Percentiles rank a stretch among this genome's conserved stretches.
These are phyloP conservation scores for Kwoniella shandongensis DNA, from an alignment of 768 basidiomycete genomes.

Conservation along the genomic window DNA sequence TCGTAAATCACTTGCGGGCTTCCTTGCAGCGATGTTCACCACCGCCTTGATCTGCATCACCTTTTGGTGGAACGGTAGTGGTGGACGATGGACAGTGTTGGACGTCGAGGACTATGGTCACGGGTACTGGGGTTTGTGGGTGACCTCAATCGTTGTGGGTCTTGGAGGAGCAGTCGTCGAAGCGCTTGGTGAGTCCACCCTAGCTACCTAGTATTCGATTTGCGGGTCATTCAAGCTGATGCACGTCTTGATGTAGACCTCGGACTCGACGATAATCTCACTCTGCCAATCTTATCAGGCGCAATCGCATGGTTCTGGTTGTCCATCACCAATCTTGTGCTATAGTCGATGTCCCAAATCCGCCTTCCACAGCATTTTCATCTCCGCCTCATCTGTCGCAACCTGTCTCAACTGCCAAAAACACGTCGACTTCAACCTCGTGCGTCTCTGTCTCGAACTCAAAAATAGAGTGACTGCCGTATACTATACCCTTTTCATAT, in stretches of 20 bases:
- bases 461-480: too few relatives aligned
- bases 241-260: conserved; percentile 61
- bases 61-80: conserved; percentile 62
- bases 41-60: conserved; percentile 66
- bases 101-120: conserved; percentile 20
- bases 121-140: conserved; percentile 56
- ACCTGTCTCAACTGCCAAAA: too few relatives aligned
- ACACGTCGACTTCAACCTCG: too few relatives aligned
- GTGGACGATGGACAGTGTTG: conserved; percentile 44
- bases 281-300: conserved; percentile 82
- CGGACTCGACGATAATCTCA: conserved; percentile 86
- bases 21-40: conserved; percentile 71
- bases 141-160: conserved; percentile 66
- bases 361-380: too few relatives aligned
- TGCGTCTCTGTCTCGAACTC: too few relatives aligned
- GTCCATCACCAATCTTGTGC: conserved; percentile 35
- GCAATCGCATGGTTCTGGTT: conserved; percentile 63
- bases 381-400: too few relatives aligned
- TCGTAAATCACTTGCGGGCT: conserved; percentile 81
- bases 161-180: conserved; percentile 82
- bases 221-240: not conserved
- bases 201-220: not conserved
- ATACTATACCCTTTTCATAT: too few relatives aligned
- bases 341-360: conserved; percentile 8
- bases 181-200: conserved; percentile 69